Percentiles rank a stretch among this genome's conserved stretches.
Evolutionary conservation across 805 yeast genomes (phyloP).

Genomic region (Suhomyces sp.): DNA sequence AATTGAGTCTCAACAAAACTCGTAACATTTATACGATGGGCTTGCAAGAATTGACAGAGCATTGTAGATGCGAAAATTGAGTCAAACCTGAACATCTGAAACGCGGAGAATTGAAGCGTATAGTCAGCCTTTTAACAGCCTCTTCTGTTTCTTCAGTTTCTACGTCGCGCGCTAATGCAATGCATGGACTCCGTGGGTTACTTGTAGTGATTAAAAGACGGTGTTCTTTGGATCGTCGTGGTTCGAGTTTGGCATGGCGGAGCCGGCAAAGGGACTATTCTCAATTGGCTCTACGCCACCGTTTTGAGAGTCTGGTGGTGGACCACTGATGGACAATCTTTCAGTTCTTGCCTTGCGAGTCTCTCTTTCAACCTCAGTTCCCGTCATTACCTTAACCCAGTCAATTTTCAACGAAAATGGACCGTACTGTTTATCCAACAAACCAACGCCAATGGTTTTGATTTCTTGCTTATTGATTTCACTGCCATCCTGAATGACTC

Average conservation of each 20-base stretch:
- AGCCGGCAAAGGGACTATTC: slow-evolving; percentile 16
- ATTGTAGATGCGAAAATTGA: neutral
- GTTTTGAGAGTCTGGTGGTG: slow-evolving; percentile 7
- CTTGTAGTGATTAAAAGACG: slow-evolving; percentile 19
- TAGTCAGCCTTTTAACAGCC: neutral
- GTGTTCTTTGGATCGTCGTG: slow-evolving; percentile 34
- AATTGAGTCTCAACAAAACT: neutral
- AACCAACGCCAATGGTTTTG: slow-evolving; percentile 73
- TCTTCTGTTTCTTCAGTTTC: too few relatives aligned
- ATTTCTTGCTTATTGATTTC: slow-evolving; percentile 61
- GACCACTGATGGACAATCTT: slow-evolving; percentile 13
- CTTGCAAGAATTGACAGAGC: neutral
- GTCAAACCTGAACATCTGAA: neutral
- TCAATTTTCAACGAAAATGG: slow-evolving; percentile 69
- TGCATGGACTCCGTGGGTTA: neutral
- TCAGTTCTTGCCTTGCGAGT: slow-evolving; percentile 34
- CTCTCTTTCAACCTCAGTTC: slow-evolving; percentile 45
- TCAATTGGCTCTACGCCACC: slow-evolving; percentile 11
- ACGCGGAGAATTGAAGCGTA: neutral
- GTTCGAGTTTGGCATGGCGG: slow-evolving; percentile 25
- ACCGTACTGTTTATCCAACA: slow-evolving; percentile 74
- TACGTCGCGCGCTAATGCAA: neutral
- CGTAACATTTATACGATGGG: neutral
- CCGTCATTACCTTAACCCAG: slow-evolving; percentile 67
- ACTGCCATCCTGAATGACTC: slow-evolving; percentile 51